Percentiles rank a stretch among this genome's conserved stretches.
Conservation (phyloP, 805 yeast genomes). For the Vanderwaltozyma verrucispora region DNA sequence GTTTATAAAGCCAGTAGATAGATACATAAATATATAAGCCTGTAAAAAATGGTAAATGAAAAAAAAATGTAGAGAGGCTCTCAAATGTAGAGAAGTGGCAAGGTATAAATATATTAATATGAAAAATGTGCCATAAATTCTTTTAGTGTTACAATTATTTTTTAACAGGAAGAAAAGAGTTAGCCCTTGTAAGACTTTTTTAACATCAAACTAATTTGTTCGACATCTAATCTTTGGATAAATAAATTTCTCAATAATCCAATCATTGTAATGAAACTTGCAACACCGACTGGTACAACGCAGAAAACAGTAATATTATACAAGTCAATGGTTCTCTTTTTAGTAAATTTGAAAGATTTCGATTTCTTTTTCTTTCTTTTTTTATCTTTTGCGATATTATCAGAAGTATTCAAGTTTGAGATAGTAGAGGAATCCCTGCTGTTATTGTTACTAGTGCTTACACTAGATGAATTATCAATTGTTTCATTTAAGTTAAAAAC, state of each 20-base stretch:
- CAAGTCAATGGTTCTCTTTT: slow-evolving; percentile 62
- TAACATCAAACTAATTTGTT: slow-evolving; percentile 17
- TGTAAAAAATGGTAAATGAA: no score
- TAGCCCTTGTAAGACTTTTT: not conserved
- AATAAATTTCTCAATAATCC: slow-evolving; percentile 67
- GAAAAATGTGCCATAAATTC: no score
- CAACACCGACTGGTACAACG: slow-evolving; percentile 95
- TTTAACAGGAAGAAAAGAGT: not conserved
- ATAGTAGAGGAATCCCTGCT: not conserved
- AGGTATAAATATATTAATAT: no score
- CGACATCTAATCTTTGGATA: slow-evolving; percentile 58
- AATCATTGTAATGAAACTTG: slow-evolving; percentile 87
- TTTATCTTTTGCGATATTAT: not conserved
- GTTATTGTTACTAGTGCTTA: not conserved
- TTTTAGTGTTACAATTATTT: no score
- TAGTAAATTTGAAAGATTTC: slow-evolving; percentile 10
- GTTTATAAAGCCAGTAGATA: not conserved
- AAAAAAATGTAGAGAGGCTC: not conserved
- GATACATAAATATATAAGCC: no score
- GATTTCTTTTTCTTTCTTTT: slow-evolving; percentile 1
- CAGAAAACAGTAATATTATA: slow-evolving; percentile 90
- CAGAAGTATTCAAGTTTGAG: not conserved
- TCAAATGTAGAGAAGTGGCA: not conserved
- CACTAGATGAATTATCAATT: not conserved
- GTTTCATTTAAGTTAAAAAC: not conserved